phyloP scores from a whole-genome alignment of 805 yeast species.

The Yarrowia sp. region DNA sequence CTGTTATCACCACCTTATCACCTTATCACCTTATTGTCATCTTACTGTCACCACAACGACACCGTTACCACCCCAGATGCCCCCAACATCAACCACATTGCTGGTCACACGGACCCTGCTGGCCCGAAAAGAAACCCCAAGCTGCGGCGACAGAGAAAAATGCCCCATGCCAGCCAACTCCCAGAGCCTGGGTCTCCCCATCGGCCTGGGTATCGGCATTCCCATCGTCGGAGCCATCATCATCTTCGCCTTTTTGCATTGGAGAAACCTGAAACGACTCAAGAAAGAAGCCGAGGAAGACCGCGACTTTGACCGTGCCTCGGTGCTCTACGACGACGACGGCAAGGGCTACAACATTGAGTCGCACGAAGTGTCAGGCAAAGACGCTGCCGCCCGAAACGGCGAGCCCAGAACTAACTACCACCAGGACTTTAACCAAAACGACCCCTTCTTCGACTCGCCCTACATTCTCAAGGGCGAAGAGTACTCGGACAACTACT shows the following conservation, averaged over 20 bases:
- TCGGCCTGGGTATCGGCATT: slow-evolving; percentile 42
- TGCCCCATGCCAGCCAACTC: slow-evolving; percentile 30
- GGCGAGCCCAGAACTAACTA: background rate
- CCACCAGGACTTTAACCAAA: slow-evolving; percentile 17
- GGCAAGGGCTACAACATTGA: background rate
- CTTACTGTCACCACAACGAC: no score
- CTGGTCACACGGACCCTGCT: background rate
- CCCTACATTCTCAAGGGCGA: slow-evolving; percentile 21
- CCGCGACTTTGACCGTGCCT: slow-evolving; percentile 39
- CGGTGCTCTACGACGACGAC: slow-evolving; percentile 33
- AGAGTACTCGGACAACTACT: slow-evolving; percentile 1
- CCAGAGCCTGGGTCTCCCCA: slow-evolving; percentile 31
- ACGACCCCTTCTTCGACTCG: slow-evolving; percentile 21
- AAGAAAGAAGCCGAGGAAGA: slow-evolving; percentile 39
- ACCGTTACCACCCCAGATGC: no score
- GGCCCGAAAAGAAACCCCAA: slow-evolving; percentile 10
- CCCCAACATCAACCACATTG: background rate
- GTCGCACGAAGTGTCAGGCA: background rate
- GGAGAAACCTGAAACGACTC: slow-evolving; percentile 36
- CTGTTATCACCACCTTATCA: no score
- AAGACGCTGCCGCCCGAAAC: no score
- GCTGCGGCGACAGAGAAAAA: slow-evolving; percentile 25
- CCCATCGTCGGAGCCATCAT: slow-evolving; percentile 39
- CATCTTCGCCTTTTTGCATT: slow-evolving; percentile 36
- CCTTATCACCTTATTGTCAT: no score